Percentiles rank a stretch among this genome's conserved stretches.
These are phyloP conservation scores for Phytophthora pisi DNA, from an alignment of 352 stramenopile species.

Conservation along the genomic window DNA sequence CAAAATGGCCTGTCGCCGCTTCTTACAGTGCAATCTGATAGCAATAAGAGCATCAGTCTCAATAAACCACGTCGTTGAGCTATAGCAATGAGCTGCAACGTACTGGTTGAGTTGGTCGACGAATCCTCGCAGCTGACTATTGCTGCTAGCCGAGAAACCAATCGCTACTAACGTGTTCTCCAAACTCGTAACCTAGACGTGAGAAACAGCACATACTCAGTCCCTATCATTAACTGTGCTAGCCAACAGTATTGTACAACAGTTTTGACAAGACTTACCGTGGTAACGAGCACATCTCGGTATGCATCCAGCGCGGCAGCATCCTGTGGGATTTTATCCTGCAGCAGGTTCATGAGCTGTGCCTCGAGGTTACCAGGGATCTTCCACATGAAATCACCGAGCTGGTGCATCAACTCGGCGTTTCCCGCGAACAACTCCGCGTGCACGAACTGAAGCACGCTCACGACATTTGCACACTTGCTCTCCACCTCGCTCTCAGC, in stretches of 20 bases:
- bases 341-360: constrained; percentile 62
- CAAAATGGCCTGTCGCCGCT: constrained; percentile 66
- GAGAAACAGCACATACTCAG: neutral
- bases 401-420: constrained; percentile 53
- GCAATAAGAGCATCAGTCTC: neutral
- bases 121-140: constrained; percentile 65
- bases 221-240: neutral
- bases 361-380: constrained; percentile 74
- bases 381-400: constrained; percentile 71
- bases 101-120: constrained; percentile 70
- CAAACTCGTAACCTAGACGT: constrained; percentile 49
- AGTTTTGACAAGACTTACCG: constrained; percentile 33
- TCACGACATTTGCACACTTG: constrained; percentile 53
- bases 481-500: constrained; percentile 36
- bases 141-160: constrained; percentile 54
- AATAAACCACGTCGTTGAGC: neutral
- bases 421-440: constrained; percentile 52
- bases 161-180: constrained; percentile 54
- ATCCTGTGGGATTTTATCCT: constrained; percentile 77
- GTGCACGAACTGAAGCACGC: constrained; percentile 61
- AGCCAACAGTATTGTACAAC: neutral
- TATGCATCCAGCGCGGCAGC: constrained; percentile 53
- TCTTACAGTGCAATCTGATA: constrained; percentile 71
- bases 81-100: constrained; percentile 5
- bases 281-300: constrained; percentile 42